Conservation (phyloP, 805 yeast genomes). For the Suhomyces prunicola region DNA sequence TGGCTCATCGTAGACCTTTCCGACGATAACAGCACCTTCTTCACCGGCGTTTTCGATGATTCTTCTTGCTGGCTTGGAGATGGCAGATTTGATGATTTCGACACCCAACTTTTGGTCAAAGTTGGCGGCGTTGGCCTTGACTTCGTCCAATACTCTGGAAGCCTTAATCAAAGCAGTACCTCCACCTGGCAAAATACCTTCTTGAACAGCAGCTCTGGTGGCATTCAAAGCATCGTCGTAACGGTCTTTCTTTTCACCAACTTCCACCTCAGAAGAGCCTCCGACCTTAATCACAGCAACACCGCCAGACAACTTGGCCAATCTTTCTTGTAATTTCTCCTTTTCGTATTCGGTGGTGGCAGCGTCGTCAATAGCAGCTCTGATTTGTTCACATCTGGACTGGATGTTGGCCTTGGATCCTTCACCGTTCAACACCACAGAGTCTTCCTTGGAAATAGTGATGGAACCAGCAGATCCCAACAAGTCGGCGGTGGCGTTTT, state of each 20-base stretch:
- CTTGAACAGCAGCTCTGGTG: conserved; percentile 98
- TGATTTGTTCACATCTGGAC: conserved; percentile 91
- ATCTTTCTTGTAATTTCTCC: conserved; percentile 95
- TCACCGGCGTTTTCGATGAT: conserved; percentile 96
- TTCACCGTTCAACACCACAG: conserved; percentile 89
- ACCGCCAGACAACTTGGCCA: conserved; percentile 96
- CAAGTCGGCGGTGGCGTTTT: conserved; percentile 83
- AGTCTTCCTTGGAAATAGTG: conserved; percentile 92
- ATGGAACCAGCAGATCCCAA: conserved; percentile 90
- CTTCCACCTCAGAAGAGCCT: conserved; percentile 96
- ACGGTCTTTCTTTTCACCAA: conserved; percentile 99
- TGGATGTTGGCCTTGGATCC: conserved; percentile 79
- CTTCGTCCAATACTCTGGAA: conserved; percentile 64
- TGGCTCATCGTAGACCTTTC: conserved; percentile 66
- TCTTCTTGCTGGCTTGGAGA: conserved; percentile 92
- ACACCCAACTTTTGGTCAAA: conserved; percentile 97
- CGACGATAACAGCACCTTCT: conserved; percentile 95
- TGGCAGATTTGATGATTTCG: conserved; percentile 86
- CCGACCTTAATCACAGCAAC: conserved; percentile 98
- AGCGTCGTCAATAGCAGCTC: conserved; percentile 70
- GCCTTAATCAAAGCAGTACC: conserved; percentile 98
- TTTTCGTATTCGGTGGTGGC: conserved; percentile 86
- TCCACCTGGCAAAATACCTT: conserved; percentile 99
- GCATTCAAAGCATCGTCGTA: conserved; percentile 98
- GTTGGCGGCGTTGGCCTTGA: conserved; percentile 65